Base-by-base conservation (phyloP, 768 basidiomycete species). In the Boletus tomentosulus region DNA sequence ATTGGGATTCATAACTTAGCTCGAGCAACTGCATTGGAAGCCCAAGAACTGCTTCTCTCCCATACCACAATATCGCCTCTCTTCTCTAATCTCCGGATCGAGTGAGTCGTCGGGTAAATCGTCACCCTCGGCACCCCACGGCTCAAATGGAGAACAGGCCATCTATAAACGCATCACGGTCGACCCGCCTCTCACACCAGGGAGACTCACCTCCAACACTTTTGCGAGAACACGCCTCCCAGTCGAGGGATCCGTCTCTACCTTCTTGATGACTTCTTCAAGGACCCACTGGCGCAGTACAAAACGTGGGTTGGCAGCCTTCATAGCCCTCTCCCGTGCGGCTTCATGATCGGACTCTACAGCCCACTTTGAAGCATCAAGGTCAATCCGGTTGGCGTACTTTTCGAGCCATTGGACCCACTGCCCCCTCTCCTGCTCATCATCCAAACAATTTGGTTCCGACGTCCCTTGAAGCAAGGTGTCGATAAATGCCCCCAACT, bases 231-330 rank as follows among this genome's bases (percentile, higher is more conserved):
- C 72, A 54, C 78, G 74, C 72, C 83, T 85, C 46, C 87, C 88
- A 54, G 73, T 79, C 22, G 75, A 73, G 10, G 74, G 66, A 62
- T 93, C 88, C 55, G 71, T 70, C 65, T 93, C 89, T 2, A 92
- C 80, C 58, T 80, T 80, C 57, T 72, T 70, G 65, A 98, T 98
- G 24, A 91, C 86, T 64, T 98, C 95, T 67, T 98, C 94, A 33
- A 99, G 76, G 9, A 98, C 74, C 97, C 97, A 98, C 71, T 98
- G 97, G 55, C 97, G 76, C 55, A 98, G 71, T 33, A 96, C 85
- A 70, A 99, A 98, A 34, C 94, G 77, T 16, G 97, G 97, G 66
- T 99, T 99, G 28, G 77, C 83, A 24, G 57, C 67, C 56, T 74
- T 78, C 73, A 82, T 79, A 34, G 76, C 82, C 13, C 63, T 69